These are phyloP conservation scores for Sungouiella blattae DNA, from an alignment of 805 yeast genomes.

Conservation along the genomic window DNA sequence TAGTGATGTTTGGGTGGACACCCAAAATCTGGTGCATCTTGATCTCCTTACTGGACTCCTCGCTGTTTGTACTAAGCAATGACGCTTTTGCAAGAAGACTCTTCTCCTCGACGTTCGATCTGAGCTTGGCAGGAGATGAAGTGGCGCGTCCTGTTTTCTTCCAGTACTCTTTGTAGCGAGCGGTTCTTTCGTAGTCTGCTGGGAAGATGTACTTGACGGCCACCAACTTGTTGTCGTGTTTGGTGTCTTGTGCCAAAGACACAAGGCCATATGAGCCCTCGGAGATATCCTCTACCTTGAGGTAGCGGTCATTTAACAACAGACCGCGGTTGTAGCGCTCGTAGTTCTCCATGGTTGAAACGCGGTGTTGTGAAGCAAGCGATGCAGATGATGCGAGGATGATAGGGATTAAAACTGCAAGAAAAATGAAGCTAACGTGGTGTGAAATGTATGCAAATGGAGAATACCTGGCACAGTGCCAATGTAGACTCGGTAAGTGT, in stretches of 20 bases:
- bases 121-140: conserved; percentile 35
- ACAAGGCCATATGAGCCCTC: conserved; percentile 95
- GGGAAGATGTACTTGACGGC: conserved; percentile 86
- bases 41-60: conserved; percentile 68
- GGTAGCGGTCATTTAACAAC: conserved; percentile 60
- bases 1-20: conserved; percentile 42
- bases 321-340: conserved; percentile 36
- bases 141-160: conserved; percentile 23
- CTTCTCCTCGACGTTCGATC: conserved; percentile 17
- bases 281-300: conserved; percentile 69
- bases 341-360: conserved; percentile 36
- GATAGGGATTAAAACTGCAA: no score
- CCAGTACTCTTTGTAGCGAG: conserved; percentile 16
- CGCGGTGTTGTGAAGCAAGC: no score
- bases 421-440: no score
- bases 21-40: conserved; percentile 63
- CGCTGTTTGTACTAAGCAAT: conserved; percentile 31
- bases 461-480: no score
- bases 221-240: conserved; percentile 46
- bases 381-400: no score
- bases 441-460: no score
- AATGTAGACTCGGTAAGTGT: conserved; percentile 1
- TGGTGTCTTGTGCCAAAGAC: conserved; percentile 74
- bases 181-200: conserved; percentile 34
- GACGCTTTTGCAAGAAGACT: conserved; percentile 8